Evolutionary conservation across 73 alveolate species (phyloP).

Genomic region (Paraurostyla sp.): DNA sequence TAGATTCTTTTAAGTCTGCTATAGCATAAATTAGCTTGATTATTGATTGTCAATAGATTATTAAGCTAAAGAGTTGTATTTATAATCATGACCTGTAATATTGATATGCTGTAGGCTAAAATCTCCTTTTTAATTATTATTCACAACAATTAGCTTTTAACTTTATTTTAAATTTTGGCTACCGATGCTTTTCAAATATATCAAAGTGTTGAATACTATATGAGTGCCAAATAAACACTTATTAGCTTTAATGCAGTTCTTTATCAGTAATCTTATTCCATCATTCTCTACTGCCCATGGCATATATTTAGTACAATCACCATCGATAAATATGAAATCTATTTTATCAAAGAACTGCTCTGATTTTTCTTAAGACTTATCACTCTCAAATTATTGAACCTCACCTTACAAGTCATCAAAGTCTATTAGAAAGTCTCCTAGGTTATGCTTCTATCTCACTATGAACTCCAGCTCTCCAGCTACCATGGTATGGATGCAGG

Average conservation of each 20-base stretch:
- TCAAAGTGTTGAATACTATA: background rate
- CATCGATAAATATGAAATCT: slow-evolving; percentile 16
- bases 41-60: background rate
- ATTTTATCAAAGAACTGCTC: slow-evolving; percentile 30
- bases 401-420: background rate
- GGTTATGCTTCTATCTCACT: background rate
- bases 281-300: slow-evolving; percentile 30
- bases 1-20: too few relatives aligned
- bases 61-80: background rate
- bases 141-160: background rate
- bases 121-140: slow-evolving; percentile 29
- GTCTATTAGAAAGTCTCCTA: slow-evolving; percentile 2
- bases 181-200: slow-evolving; percentile 16
- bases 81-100: background rate
- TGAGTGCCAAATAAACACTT: slow-evolving; percentile 30
- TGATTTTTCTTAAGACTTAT: background rate
- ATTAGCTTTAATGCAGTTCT: slow-evolving; percentile 19
- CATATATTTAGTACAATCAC: background rate
- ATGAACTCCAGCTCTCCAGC: background rate
- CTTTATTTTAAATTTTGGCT: background rate
- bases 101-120: background rate
- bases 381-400: background rate
- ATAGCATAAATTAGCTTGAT: background rate
- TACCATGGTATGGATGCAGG: background rate
- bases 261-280: background rate